Evolutionary conservation across 2,329 filamentous ascomycete species (phyloP), one percentile per base, ranked within the genome.

Genomic region (Ophiostoma triangulosporum): DNA sequence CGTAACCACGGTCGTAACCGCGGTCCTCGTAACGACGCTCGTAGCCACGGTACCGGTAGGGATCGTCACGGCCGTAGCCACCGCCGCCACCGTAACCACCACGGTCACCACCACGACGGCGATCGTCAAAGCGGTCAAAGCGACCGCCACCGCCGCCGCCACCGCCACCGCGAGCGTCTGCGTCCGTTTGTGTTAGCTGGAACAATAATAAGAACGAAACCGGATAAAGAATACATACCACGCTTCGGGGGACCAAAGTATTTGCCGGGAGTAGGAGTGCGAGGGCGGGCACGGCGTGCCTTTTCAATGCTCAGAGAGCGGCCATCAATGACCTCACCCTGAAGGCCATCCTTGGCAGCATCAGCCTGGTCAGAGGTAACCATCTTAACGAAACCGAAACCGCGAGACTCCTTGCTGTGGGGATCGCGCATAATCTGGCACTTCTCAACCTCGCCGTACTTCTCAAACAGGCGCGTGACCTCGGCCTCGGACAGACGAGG

Each of bases 341-440:
- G 91, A 31, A 98, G 78, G 52, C 87, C 91, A 65, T 97, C 93
- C 75, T 93, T 95, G 62, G 93, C 93, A 61, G 93, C 90, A 70
- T 98, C 93, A 59, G 93, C 93, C 70, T 95, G 87, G 54, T 97
- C 91, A 49, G 88, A 81, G 55, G 88, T 94, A 57, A 89, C 83
- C 91, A 98, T 97, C 76, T 98, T 97, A 68, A 98, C 93, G 73
- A 98, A 98, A 54, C 93, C 93, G 61, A 98, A 98, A 61, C 93
- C 93, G 70, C 93, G 93, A 62, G 91, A 97, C 72, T 98, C 93
- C 73, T 95, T 95, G 65, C 88, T 94, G 71, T 98, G 93, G 58
- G 93, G 93, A 66, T 98, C 93, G 65, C 91, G 83, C 93, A 98
- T 98, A 73, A 98, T 98, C 70, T 96, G 94, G 75, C 91, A 97